Conservation (phyloP, 345 rosid genomes). For the Nasturtium officinale region DNA sequence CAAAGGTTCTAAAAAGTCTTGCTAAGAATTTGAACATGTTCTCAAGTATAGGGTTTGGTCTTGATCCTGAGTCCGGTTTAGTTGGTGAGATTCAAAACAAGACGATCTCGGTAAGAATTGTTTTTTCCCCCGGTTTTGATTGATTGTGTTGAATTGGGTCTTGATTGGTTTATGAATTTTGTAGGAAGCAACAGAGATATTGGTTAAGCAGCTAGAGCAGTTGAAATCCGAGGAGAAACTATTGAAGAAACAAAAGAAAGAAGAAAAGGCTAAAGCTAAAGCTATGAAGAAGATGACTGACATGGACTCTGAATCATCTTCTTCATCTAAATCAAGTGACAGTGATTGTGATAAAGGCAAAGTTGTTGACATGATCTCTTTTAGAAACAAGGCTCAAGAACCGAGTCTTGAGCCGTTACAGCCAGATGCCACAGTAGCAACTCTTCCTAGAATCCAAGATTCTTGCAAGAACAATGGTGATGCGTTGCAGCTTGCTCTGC, state of each 20-base stretch:
- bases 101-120: constrained; percentile 50
- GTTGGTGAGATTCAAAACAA: constrained; percentile 48
- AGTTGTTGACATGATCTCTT: constrained; percentile 53
- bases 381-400: constrained; percentile 38
- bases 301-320: constrained; percentile 46
- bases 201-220: constrained; percentile 54
- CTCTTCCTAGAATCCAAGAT: constrained; percentile 16
- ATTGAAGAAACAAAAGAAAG: constrained; percentile 56
- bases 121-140: background rate
- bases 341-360: constrained; percentile 51
- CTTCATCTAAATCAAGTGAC: constrained; percentile 56
- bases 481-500: constrained; percentile 33
- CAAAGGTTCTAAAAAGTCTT: constrained; percentile 51
- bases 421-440: constrained; percentile 14
- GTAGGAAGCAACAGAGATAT: constrained; percentile 66
- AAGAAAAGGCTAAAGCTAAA: constrained; percentile 54
- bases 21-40: constrained; percentile 51
- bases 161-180: constrained; percentile 15
- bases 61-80: constrained; percentile 39
- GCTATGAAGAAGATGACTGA: constrained; percentile 41
- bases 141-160: background rate
- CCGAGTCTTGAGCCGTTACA: constrained; percentile 12
- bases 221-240: constrained; percentile 62
- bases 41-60: constrained; percentile 46
- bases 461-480: constrained; percentile 33